Evolutionary conservation across 805 yeast genomes (phyloP).

Genomic region (Starmerella floricola): DNA sequence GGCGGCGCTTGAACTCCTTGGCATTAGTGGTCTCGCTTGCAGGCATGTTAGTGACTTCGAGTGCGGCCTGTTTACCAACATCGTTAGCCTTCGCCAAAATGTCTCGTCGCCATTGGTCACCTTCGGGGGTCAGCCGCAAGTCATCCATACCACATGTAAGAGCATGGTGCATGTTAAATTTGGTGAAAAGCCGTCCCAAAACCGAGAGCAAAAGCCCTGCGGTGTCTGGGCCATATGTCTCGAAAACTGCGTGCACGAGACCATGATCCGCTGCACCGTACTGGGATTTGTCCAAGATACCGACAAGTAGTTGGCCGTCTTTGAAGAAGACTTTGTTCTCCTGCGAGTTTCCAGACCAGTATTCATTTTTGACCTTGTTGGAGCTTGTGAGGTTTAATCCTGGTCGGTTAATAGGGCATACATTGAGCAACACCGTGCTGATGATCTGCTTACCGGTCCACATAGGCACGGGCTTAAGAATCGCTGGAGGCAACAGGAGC

Average conservation of each 20-base stretch:
- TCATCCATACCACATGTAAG: conserved; percentile 99
- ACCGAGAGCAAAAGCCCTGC: conserved; percentile 87
- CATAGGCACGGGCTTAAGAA: conserved; percentile 71
- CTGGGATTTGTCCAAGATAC: conserved; percentile 94
- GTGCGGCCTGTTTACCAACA: conserved; percentile 83
- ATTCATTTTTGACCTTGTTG: conserved; percentile 85
- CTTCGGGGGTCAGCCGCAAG: conserved; percentile 78
- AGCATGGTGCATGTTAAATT: conserved; percentile 81
- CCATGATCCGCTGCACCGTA: conserved; percentile 98
- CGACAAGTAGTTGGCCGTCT: conserved; percentile 79
- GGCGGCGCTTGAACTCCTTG: conserved; percentile 68
- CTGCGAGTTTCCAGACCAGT: conserved; percentile 77
- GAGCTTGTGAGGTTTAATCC: conserved; percentile 76
- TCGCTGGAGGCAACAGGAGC: conserved; percentile 77
- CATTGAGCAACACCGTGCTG: conserved; percentile 78
- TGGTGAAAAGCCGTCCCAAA: conserved; percentile 90
- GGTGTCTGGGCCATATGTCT: conserved; percentile 79
- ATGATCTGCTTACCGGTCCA: conserved; percentile 99
- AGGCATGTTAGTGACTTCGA: conserved; percentile 81
- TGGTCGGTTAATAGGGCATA: conserved; percentile 76
- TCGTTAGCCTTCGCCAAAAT: conserved; percentile 66
- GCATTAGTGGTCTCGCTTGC: conserved; percentile 39
- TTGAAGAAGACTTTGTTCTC: conserved; percentile 81
- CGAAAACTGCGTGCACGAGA: conserved; percentile 90
- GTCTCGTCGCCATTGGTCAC: conserved; percentile 78